Evolutionary conservation across 1,284 basidiomycete species (phyloP).

Genomic region (Sporisorium exsertum): DNA sequence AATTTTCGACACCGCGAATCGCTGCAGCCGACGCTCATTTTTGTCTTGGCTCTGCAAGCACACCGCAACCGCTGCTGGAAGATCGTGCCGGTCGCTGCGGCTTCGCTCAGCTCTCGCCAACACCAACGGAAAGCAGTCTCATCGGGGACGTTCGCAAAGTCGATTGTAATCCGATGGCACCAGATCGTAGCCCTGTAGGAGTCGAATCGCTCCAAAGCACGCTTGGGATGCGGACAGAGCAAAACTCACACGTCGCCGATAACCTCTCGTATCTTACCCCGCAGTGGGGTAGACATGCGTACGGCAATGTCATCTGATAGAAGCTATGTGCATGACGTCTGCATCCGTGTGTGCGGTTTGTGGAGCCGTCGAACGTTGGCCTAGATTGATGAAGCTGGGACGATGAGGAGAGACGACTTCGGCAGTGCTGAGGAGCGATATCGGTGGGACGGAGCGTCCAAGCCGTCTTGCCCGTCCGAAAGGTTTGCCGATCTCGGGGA

Average conservation of each 20-base stretch:
- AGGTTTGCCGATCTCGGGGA: background rate
- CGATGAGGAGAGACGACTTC: background rate
- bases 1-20: background rate
- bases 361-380: background rate
- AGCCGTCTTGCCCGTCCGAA: constrained; percentile 20
- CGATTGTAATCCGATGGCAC: background rate
- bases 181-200: background rate
- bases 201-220: background rate
- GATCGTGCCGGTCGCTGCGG: constrained; percentile 9
- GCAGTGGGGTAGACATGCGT: constrained; percentile 13
- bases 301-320: constrained; percentile 3
- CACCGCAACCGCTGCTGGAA: background rate
- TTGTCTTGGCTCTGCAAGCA: background rate
- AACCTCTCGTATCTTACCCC: constrained; percentile 13
- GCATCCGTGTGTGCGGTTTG: background rate
- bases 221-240: background rate
- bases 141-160: background rate
- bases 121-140: no score
- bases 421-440: no score
- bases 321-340: constrained; percentile 8
- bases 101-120: background rate
- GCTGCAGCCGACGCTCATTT: background rate
- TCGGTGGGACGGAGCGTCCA: constrained; percentile 8
- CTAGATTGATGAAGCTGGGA: background rate
- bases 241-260: background rate